phyloP scores from a whole-genome alignment of 148 eudicot genomes.

The Fagopyrum tataricum region DNA sequence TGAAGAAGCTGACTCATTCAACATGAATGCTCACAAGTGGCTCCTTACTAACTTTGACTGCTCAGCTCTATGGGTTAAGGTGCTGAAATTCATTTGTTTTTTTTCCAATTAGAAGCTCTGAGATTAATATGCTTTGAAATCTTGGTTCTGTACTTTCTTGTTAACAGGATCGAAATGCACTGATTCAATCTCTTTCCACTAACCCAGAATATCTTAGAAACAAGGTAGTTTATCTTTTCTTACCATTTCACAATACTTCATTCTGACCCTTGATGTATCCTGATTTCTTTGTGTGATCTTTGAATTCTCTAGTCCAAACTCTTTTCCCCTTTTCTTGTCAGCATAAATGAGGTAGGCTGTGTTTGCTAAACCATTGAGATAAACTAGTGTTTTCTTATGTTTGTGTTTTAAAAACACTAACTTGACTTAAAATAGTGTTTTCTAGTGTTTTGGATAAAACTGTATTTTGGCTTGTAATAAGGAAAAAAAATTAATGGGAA shows the following conservation, averaged over 20 bases:
- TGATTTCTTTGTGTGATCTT: neutral
- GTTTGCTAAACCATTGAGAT: no score
- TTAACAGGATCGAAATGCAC: conserved; percentile 67
- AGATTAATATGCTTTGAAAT: neutral
- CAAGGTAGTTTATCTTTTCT: conserved; percentile 48
- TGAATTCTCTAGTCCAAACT: neutral
- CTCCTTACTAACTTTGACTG: conserved; percentile 93
- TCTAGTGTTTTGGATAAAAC: no score
- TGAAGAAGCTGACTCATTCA: conserved; percentile 88
- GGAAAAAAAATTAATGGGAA: no score
- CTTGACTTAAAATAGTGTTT: no score
- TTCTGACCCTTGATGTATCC: neutral
- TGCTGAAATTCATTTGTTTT: conserved; percentile 12
- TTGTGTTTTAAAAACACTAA: no score
- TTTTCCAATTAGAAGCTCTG: neutral
- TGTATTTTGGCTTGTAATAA: no score
- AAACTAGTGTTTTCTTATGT: no score
- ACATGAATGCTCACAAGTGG: conserved; percentile 96
- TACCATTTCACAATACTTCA: neutral
- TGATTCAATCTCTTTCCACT: conserved; percentile 81
- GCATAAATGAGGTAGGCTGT: no score
- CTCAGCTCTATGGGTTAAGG: conserved; percentile 88
- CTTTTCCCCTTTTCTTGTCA: neutral
- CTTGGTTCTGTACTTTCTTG: conserved; percentile 6
- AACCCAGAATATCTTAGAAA: conserved; percentile 87